Conservation (phyloP, 2,329 filamentous ascomycete species). For the Aureobasidium lini region DNA sequence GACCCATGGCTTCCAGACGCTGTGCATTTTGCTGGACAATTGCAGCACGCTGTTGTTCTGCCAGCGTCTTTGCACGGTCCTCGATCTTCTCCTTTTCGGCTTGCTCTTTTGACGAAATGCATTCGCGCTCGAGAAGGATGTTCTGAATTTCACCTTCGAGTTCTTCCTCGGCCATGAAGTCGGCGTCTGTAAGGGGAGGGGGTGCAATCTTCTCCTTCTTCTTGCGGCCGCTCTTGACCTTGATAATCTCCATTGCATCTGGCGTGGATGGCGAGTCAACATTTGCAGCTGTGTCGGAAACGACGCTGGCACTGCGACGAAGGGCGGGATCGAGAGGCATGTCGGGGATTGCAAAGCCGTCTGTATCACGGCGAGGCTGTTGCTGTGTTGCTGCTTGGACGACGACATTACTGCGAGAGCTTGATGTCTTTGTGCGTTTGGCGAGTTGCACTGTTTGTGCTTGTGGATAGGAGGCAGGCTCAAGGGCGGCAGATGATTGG, state of each 20-base stretch:
- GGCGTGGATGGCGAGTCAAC: constrained; percentile 19
- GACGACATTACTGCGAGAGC: neutral
- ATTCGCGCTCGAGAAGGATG: constrained; percentile 25
- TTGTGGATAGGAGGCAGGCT: neutral
- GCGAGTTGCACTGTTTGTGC: constrained; percentile 11
- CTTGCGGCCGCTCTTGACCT: neutral
- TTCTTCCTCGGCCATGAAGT: constrained; percentile 40
- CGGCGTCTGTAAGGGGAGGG: constrained; percentile 34
- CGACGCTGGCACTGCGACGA: constrained; percentile 16
- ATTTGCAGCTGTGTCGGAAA: constrained; percentile 18
- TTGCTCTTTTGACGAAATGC: constrained; percentile 23
- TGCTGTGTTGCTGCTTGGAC: constrained; percentile 9
- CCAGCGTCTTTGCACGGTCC: constrained; percentile 22
- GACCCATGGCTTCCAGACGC: constrained; percentile 39
- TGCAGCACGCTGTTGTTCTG: constrained; percentile 23
- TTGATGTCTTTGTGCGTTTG: constrained; percentile 20
- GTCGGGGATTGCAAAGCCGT: constrained; percentile 35
- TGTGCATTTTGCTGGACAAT: constrained; percentile 42
- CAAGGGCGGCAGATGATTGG: constrained; percentile 17
- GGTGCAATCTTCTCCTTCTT: constrained; percentile 20
- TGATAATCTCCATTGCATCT: neutral
- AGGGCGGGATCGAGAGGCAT: constrained; percentile 22
- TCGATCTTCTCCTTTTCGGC: constrained; percentile 24
- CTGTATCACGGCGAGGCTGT: constrained; percentile 30
- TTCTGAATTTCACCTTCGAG: constrained; percentile 39